Conservation (phyloP, 257 asterid genomes). For the Fraxinus americana region DNA sequence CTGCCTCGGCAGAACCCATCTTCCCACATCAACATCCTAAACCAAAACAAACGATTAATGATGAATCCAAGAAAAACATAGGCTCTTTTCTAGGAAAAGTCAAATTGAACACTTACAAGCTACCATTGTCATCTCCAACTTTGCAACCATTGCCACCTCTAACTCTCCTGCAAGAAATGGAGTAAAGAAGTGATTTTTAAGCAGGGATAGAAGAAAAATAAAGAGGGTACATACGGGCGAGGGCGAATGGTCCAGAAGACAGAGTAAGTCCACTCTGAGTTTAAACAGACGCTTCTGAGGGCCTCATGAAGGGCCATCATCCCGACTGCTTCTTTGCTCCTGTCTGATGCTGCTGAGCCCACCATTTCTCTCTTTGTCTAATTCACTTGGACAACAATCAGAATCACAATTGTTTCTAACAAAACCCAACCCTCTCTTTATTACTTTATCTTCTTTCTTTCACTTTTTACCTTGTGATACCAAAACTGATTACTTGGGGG, state of each 20-base stretch:
- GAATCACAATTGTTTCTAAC: neutral
- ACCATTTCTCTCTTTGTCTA: conserved; percentile 64
- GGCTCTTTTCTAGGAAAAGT: neutral
- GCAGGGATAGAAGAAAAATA: conserved; percentile 4
- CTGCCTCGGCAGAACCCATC: conserved; percentile 98
- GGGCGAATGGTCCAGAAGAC: conserved; percentile 99
- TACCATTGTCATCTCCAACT: conserved; percentile 98
- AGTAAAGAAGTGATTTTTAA: neutral
- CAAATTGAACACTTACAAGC: conserved; percentile 67
- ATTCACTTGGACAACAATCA: conserved; percentile 6
- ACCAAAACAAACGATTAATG: conserved; percentile 5
- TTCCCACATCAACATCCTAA: conserved; percentile 35
- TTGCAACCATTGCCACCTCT: conserved; percentile 98
- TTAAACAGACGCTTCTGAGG: conserved; percentile 93
- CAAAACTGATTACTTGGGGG: conserved; percentile 47
- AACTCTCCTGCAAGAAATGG: conserved; percentile 67
- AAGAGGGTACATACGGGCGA: conserved; percentile 63
- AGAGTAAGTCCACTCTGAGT: conserved; percentile 98
- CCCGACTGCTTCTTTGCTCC: conserved; percentile 99
- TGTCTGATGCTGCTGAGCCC: conserved; percentile 97
- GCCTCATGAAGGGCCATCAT: conserved; percentile 99
- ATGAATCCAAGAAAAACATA: neutral
- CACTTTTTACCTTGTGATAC: conserved; percentile 17
- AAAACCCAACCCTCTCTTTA: conserved; percentile 4
- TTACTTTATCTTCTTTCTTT: conserved; percentile 14